Base-by-base conservation (phyloP, 2,329 filamentous ascomycete species). In the Didymella exigua region DNA sequence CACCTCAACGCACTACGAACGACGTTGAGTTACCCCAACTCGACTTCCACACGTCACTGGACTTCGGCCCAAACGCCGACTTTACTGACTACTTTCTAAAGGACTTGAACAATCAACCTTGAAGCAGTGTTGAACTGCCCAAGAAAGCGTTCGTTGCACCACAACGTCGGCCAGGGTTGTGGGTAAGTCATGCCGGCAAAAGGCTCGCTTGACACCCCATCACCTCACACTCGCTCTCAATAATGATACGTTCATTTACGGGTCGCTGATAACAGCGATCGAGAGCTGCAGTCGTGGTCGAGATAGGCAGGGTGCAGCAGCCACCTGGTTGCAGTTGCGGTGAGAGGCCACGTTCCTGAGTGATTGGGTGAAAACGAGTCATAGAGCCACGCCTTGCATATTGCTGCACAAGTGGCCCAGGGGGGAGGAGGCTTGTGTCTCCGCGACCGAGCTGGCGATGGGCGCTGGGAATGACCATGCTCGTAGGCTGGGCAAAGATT, bases 271-370 rank as follows among this genome's bases (percentile, higher is more conserved):
- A 44, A 36, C 47, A 56, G 53, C 49, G 26, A 40, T 40, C 26
- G 38, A 42, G 43, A 51, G 53, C 45, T 59, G 56, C 53, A 57
- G 58, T 55, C 37, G 44, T 42, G 57, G 50, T 53, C 50, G 55
- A 53, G 49, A 52, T 40, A 56, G 41, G 52, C 41, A 50, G 46
- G 45, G 31, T 47, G 59, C 55, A 50, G 60, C 55, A 57, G 59
- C 49, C 50, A 56, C 54, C 49, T 38, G 41, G 37, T 36, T 36
- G 45, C 41, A 55, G 46, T 56, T 60, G 70, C 64, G 67, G 63
- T 70, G 69, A 67, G 67, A 53, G 68, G 48, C 68, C 72, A 75
- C 72, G 72, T 75, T 75, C 62, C 50, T 33, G 64, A 63, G 60
- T 67, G 70, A 75, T 75, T 75, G 72, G 72, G 55, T 62, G 63